A percentile compares a stretch with the other conserved stretches of the same genome.
Conservation (phyloP, 805 yeast species). For the Saccharomycopsis babjevae region DNA sequence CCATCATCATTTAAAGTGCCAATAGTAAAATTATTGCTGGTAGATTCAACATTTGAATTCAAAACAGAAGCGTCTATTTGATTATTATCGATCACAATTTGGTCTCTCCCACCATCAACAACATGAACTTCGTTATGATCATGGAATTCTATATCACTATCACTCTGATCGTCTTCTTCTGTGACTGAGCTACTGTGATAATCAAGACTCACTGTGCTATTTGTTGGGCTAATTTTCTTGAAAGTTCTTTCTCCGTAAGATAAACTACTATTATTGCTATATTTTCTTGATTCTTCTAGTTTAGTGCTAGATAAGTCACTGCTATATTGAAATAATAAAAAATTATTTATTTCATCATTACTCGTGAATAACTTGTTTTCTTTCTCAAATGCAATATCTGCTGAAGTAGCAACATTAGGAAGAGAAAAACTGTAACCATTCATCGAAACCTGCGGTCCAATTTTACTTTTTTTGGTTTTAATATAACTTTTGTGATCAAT, state of each 20-base stretch:
- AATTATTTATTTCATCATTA: neutral
- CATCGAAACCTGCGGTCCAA: neutral
- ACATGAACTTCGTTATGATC: conserved; percentile 1
- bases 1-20: neutral
- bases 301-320: neutral
- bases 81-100: neutral
- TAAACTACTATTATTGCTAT: neutral
- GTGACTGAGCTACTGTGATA: neutral
- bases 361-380: neutral
- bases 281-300: neutral
- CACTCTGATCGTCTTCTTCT: neutral
- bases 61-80: neutral
- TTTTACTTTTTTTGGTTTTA: neutral
- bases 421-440: neutral
- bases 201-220: neutral
- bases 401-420: neutral
- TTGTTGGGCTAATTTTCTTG: neutral
- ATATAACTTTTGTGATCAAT: conserved; percentile 6
- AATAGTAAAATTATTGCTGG: neutral
- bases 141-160: neutral
- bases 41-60: neutral
- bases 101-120: neutral
- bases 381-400: neutral
- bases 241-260: neutral
- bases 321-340: neutral